Percentiles rank a stretch among this genome's conserved stretches.
phyloP scores from a whole-genome alignment of 2,329 filamentous ascomycete species.

The Aspergillus pseudoterreus region DNA sequence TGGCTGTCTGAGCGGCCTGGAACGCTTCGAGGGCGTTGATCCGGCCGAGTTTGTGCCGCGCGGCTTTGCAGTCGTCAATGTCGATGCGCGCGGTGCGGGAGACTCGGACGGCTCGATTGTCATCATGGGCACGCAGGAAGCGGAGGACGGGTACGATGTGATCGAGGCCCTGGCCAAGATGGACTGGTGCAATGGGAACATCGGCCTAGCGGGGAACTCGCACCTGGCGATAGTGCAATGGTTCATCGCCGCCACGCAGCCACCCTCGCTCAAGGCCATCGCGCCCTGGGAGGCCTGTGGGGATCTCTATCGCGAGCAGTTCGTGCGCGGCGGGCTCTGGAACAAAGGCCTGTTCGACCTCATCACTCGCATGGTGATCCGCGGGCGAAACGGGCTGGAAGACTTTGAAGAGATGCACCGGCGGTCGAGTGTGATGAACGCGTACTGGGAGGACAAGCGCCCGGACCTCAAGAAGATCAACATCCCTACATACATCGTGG shows the following conservation, averaged over 20 bases:
- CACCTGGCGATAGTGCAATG: constrained; percentile 42
- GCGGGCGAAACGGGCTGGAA: constrained; percentile 28
- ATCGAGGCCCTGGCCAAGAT: constrained; percentile 41
- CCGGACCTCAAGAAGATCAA: constrained; percentile 35
- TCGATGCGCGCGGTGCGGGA: constrained; percentile 32
- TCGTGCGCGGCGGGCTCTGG: constrained; percentile 40
- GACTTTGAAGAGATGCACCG: constrained; percentile 44
- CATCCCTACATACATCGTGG: constrained; percentile 34
- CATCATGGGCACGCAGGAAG: constrained; percentile 44
- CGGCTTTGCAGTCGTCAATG: constrained; percentile 34
- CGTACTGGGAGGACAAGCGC: constrained; percentile 39
- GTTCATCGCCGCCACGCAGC: constrained; percentile 41
- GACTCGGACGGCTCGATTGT: constrained; percentile 34
- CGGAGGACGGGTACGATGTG: constrained; percentile 45
- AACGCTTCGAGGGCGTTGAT: constrained; percentile 46
- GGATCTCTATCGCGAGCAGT: constrained; percentile 48
- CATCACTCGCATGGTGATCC: constrained; percentile 38
- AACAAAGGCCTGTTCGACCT: constrained; percentile 43
- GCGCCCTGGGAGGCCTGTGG: constrained; percentile 47
- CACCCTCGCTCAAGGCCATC: constrained; percentile 42
- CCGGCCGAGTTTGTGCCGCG: constrained; percentile 30
- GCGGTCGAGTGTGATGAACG: constrained; percentile 28
- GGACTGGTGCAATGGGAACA: constrained; percentile 44
- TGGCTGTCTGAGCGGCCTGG: constrained; percentile 22
- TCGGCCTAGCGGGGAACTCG: constrained; percentile 46